Base-by-base conservation (phyloP, 441 rosid species). In the Cnidoscolus chayamansa region DNA sequence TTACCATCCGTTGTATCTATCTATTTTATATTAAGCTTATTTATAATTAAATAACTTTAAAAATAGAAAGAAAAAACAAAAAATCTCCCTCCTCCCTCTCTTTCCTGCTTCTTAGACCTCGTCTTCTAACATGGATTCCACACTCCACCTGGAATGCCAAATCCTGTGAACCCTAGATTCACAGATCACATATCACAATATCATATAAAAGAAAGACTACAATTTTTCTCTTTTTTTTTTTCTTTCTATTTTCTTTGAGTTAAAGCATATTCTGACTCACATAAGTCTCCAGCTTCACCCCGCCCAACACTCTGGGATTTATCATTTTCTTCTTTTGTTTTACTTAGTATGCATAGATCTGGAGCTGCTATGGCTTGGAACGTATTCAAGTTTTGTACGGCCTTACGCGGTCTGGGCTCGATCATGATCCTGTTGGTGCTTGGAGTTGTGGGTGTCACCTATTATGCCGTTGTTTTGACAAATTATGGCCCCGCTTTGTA, bases 341-440 rank as follows among this genome's bases (percentile, higher is more conserved):
- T 19, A 7, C 57, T 67, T 77, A 81, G 70, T 68, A 92, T 90
- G 97, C 91, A 90, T 79, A 90, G 92, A 89, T 90, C 98, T 79
- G 91, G 94, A 51, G 89, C 88, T 59, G 68, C 83, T 72, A 93
- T 93, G 98, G 98, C 98, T 16, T 93, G 97, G 98, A 93, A 93
- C 84, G 95, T 93, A 65, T 93, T 93, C 85, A 93, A 84, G 75
- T 91, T 93, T 74, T 93, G 98, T 74, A 91, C 97, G 43, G 97
- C 94, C 56, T 84, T 93, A 51, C 82, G 90, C 57, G 98, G 94
- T 57, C 87, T 93, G 35, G 98, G 98, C 66, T 93, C 97, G 71
- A 88, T 93, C 88, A 93, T 93, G 98, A 90, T 93, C 88, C 80
- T 93, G 66, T 65, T 91, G 74, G 98, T 93, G 48, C 82, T 93